Evolutionary conservation across 495 filamentous ascomycete genomes (phyloP), one percentile per base, ranked within the genome.

Genomic region (Neurospora sp.): DNA sequence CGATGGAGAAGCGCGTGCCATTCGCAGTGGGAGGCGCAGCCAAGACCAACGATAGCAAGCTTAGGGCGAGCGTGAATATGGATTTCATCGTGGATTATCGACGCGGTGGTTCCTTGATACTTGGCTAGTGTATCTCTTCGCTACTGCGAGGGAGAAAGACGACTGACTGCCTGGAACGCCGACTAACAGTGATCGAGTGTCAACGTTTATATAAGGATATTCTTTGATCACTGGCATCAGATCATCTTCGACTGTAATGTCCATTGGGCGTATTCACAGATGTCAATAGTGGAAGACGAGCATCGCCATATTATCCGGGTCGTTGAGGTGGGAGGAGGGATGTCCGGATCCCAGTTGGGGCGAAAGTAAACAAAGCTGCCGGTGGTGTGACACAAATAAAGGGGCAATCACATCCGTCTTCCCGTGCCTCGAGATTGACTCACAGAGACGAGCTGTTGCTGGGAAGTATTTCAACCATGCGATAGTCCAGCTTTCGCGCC

Each of bases 1-100:
- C 87, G 75, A 92, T 88, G 69, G 81, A 84, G 82, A 92, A 91
- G 35, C 75, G 74, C 0, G 76, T 79, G 12, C 79, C 80, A 53
- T 74, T 73, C 6, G 70, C 69, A 6, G 74, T 74, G 44, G 74
- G 69, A 1, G 74, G 74, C 53, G 72, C 73, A 14, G 72, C 61
- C 14, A 37, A 12, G 9, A 70, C 76, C 27, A 74, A 40, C 1
- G 79, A 76, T 31, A 80, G 73, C n/a, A 79, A 72, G 69, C 74
- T 44, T 22, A 78, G 65, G 18, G 71, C 75, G 31, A 77, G 35
- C 20, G 73, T 37, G 12, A 72, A 39, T 10, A 74, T n/a, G 3
- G 68, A 59, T 45, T 75, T 77, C 79, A 80, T 80, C 10, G 14
- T 75, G 22, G 27, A 37, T 4, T 37, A 12, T 27, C 44, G 44